Evolutionary conservation across 768 basidiomycete genomes (phyloP), one percentile per base, ranked within the genome.

Genomic region (Suillus plorans): DNA sequence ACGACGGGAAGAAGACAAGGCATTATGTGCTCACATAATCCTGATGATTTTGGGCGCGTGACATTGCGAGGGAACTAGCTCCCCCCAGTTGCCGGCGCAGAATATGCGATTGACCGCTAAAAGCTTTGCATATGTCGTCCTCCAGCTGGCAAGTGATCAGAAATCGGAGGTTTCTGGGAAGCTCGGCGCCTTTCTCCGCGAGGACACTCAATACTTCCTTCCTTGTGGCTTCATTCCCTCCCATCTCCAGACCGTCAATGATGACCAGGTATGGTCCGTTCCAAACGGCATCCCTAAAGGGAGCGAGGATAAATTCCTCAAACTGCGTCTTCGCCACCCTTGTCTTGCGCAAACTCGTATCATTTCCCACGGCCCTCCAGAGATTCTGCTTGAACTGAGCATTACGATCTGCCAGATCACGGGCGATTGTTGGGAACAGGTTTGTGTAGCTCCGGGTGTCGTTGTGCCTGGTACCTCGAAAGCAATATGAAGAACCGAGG

Each of bases 171-270:
- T 69, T 71, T 2, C 44, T 13, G 4, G 76, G 74, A 16, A 75
- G 55, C 6, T 60, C 57, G 1, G 66, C 37, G 0, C 61, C 53
- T 58, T 25, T 44, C 3, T 60, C 42, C 9, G 55, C 52, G 36
- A 77, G 22, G 42, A 67, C 56, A 5, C 45, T 31, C 9, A 80
- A 67, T 41, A 80, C 66, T 1, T 62, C 52, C 20, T 65, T 61
- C 34, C 73, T 72, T 60, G 41, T 31, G 3, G 59, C n/a, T 7
- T 20, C 63, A 22, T 75, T 67, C 10, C 68, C 70, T 53, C 74
- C 72, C 61, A 72, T 68, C 41, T 78, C 74, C 14, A 78, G 66
- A 14, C 69, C 79, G 55, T 81, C 79, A 20, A 80, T 70, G 9
- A 80, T 70, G 4, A 80, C 60, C 20, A 79, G 47, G 2, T 79